phyloP scores from a whole-genome alignment of 2,329 filamentous ascomycete genomes.

The Colletotrichum zoysiae region DNA sequence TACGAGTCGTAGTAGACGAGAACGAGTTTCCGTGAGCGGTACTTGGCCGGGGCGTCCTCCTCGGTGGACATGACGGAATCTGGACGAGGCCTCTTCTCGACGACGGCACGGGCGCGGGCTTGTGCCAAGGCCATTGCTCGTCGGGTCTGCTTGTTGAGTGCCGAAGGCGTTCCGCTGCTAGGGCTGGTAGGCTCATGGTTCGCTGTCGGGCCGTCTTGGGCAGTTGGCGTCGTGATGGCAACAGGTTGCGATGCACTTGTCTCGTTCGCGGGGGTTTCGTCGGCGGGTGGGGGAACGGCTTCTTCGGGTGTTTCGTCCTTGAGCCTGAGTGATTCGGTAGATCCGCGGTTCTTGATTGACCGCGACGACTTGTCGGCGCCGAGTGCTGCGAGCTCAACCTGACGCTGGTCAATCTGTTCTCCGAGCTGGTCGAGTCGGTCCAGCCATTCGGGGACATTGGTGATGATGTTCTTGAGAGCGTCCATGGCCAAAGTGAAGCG shows the following conservation, averaged over 20 bases:
- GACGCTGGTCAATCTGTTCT: constrained; percentile 71
- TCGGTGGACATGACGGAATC: constrained; percentile 65
- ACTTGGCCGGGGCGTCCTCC: constrained; percentile 64
- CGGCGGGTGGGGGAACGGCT: constrained; percentile 5
- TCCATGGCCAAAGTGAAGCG: constrained; percentile 62
- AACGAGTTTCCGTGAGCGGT: constrained; percentile 80
- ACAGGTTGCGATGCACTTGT: not conserved
- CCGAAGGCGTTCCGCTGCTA: constrained; percentile 52
- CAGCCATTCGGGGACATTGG: constrained; percentile 71
- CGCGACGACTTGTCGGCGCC: constrained; percentile 51
- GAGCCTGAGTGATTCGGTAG: constrained; percentile 66
- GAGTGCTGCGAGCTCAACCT: constrained; percentile 69
- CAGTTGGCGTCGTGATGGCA: constrained; percentile 19
- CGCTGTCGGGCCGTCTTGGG: constrained; percentile 15
- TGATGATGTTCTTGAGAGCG: constrained; percentile 66
- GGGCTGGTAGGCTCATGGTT: constrained; percentile 48
- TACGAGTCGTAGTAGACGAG: constrained; percentile 94
- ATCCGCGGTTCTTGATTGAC: constrained; percentile 65
- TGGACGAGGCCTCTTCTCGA: constrained; percentile 64
- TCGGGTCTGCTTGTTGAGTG: constrained; percentile 55
- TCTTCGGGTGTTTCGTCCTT: constrained; percentile 55
- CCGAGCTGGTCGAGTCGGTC: constrained; percentile 70
- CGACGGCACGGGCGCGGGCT: constrained; percentile 59
- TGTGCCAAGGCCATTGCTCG: constrained; percentile 61
- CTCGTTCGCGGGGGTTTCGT: constrained; percentile 10